Percentiles rank a stretch among this genome's conserved stretches.
Conservation (phyloP, 805 yeast species). For the Lachancea kluyveri region DNA sequence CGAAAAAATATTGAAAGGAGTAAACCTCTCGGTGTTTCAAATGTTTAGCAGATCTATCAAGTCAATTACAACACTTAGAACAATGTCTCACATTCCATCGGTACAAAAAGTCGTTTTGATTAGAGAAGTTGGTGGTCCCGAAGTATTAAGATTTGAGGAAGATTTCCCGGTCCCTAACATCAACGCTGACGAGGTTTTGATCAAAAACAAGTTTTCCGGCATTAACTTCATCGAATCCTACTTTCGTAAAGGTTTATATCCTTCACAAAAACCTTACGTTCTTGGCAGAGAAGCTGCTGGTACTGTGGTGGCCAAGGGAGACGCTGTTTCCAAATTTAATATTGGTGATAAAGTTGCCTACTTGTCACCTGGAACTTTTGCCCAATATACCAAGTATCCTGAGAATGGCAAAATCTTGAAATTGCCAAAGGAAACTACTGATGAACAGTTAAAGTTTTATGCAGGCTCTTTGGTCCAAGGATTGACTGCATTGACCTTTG, state of each 20-base stretch:
- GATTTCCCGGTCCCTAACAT: conserved; percentile 57
- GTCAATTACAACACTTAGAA: background rate
- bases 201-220: conserved; percentile 74
- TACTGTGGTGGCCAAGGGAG: conserved; percentile 58
- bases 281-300: conserved; percentile 78
- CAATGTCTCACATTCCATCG: conserved; percentile 37
- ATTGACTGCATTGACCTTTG: conserved; percentile 70
- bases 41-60: too few species aligned
- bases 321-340: conserved; percentile 43
- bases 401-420: conserved; percentile 35
- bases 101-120: conserved; percentile 52
- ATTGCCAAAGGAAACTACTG: conserved; percentile 42
- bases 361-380: conserved; percentile 48
- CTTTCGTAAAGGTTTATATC: conserved; percentile 75
- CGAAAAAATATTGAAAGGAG: too few species aligned
- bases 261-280: conserved; percentile 50
- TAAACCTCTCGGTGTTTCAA: too few species aligned
- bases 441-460: conserved; percentile 44
- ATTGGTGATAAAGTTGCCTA: conserved; percentile 73
- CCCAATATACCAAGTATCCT: conserved; percentile 59
- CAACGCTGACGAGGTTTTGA: conserved; percentile 47
- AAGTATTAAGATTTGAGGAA: conserved; percentile 48
- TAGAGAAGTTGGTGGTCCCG: conserved; percentile 51
- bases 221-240: conserved; percentile 78
- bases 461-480: conserved; percentile 68